Evolutionary conservation across 805 yeast species (phyloP), one percentile per base, ranked within the genome.

Genomic region (Barnettozyma populi): DNA sequence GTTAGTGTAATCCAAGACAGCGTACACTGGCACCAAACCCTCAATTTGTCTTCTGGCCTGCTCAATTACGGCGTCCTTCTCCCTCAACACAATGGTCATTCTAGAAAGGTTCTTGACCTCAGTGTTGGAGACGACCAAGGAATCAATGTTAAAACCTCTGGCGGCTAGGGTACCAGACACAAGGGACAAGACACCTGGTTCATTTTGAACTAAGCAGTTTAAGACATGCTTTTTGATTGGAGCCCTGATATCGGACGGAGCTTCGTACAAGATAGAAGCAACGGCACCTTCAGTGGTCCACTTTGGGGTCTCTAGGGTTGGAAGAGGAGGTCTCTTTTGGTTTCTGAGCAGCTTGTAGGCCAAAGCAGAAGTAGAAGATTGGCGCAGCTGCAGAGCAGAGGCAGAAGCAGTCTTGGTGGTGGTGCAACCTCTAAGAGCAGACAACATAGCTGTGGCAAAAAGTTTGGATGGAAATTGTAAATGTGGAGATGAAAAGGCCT

Each of bases 261-360:
- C 88, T 66, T 94, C 98, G 70, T 90, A 92, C 54, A 94, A 74
- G 57, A 94, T 94, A 11, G 97, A 89, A 11, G 96, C 86, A 38
- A 94, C 97, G 7, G 98, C 99, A 40, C 96, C 86, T 56, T 87
- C 86, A n/a, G 96, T 95, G 35, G 94, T 84, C 96, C 97, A 89
- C 60, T 79, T 79, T 53, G 98, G 97, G 13, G 96, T 82, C 55
- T 90, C 97, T 55, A 90, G 74, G 5, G 95, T 88, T 44, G 98
- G 99, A 58, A 92, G 76, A 32, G 95, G 86, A 35, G 98, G 98
- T 65, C 90, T 81, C 58, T 78, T 80, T 59, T 81, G 84, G 67
- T 89, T 86, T 58, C 95, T 83, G 56, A 90, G 73, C 29, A 88
- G 84, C 69, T 94, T 94, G 72, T 94, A 94, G 8, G 97, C 96